Evolutionary conservation across 2,329 filamentous ascomycete species (phyloP).

Genomic region (Teratosphaeria nubilosa): DNA sequence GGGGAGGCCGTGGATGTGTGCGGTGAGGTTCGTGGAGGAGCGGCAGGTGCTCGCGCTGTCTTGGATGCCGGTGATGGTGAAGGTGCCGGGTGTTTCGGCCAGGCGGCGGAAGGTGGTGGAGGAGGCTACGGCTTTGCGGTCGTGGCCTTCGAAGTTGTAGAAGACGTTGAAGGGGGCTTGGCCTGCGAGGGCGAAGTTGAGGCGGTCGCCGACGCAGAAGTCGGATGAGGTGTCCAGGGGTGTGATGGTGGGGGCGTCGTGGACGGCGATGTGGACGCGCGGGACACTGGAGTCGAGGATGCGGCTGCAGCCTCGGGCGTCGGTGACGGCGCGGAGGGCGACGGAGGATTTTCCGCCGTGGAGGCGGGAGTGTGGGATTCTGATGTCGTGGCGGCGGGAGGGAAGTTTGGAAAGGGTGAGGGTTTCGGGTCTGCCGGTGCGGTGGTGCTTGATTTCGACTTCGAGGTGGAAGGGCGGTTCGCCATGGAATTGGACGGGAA

Average conservation of each 20-base stretch:
- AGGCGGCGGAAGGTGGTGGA: constrained; percentile 86
- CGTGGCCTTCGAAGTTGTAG: constrained; percentile 74
- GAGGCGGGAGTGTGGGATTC: constrained; percentile 73
- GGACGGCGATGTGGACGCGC: constrained; percentile 81
- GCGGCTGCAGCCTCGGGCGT: constrained; percentile 75
- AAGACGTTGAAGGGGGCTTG: constrained; percentile 85
- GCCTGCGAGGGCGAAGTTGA: constrained; percentile 84
- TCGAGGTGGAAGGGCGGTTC: constrained; percentile 82
- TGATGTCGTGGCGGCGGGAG: constrained; percentile 63
- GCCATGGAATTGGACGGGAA: constrained; percentile 77
- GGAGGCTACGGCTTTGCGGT: constrained; percentile 67
- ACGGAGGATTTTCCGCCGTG: constrained; percentile 84
- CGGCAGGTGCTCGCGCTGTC: constrained; percentile 85
- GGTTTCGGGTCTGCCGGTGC: constrained; percentile 66
- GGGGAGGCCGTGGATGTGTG: constrained; percentile 83
- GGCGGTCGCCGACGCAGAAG: constrained; percentile 91
- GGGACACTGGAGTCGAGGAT: constrained; percentile 56
- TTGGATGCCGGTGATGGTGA: constrained; percentile 74
- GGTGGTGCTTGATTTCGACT: constrained; percentile 86
- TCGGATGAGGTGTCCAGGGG: constrained; percentile 74
- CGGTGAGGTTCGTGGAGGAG: constrained; percentile 65
- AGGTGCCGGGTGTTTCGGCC: constrained; percentile 80
- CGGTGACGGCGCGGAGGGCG: constrained; percentile 79
- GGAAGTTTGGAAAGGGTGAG: constrained; percentile 73
- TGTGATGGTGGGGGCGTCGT: constrained; percentile 84